phyloP scores from a whole-genome alignment of 1,139 yeast species.

The Lodderomyces elongisporus region DNA sequence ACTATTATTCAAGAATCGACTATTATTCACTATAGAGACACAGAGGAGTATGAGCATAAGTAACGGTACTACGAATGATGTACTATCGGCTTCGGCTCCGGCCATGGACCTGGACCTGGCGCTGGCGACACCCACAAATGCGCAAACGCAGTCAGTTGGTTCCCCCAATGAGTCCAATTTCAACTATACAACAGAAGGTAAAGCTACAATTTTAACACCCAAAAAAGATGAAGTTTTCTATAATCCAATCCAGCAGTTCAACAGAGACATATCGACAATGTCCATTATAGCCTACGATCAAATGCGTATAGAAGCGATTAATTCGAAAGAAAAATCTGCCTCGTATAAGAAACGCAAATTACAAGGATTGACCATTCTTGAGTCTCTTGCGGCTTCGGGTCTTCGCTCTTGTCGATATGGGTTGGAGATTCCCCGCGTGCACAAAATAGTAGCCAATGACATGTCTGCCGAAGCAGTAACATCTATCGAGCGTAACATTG shows the following conservation, averaged over 20 bases:
- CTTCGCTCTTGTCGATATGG: slow-evolving; percentile 90
- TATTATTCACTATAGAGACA: too few relatives aligned
- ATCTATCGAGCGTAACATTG: slow-evolving; percentile 67
- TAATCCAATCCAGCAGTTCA: slow-evolving; percentile 94
- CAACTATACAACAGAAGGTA: slow-evolving; percentile 67
- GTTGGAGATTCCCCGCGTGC: slow-evolving; percentile 74
- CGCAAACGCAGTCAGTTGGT: too few relatives aligned
- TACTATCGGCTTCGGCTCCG: too few relatives aligned
- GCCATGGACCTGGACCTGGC: too few relatives aligned
- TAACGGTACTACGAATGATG: too few relatives aligned
- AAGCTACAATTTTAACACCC: slow-evolving; percentile 74
- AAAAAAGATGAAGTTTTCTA: slow-evolving; percentile 81
- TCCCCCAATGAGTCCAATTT: too few relatives aligned
- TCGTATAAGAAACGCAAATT: slow-evolving; percentile 18
- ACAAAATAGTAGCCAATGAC: slow-evolving; percentile 81
- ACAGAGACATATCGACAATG: slow-evolving; percentile 81
- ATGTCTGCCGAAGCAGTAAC: slow-evolving; percentile 81
- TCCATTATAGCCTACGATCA: slow-evolving; percentile 85
- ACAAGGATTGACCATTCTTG: slow-evolving; percentile 54
- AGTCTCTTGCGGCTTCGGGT: slow-evolving; percentile 94
- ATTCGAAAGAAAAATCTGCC: slow-evolving; percentile 8
- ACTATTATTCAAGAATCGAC: too few relatives aligned
- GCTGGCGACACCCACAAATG: too few relatives aligned
- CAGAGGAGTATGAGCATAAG: too few relatives aligned
- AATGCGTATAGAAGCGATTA: slow-evolving; percentile 27